Conservation (phyloP, 164 flowering plant species). For the Liquidambar formosana region DNA sequence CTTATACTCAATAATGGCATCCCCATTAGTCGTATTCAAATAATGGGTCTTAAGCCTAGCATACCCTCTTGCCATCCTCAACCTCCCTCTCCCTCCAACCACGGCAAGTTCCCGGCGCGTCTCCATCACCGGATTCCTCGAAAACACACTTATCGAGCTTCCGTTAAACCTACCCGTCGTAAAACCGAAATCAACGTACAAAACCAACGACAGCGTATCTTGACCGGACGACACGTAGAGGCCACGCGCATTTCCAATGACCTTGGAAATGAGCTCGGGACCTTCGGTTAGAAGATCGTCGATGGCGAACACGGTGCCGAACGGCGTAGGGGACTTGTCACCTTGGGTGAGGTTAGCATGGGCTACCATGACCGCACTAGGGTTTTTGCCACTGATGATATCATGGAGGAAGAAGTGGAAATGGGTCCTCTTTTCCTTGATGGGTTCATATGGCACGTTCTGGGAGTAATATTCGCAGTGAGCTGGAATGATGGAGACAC, state of each 20-base stretch:
- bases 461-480: not conserved
- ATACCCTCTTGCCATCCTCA: not conserved
- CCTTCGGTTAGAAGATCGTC: no score
- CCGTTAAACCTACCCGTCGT: not conserved
- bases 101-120: not conserved
- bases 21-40: not conserved
- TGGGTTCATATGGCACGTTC: not conserved
- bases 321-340: no score
- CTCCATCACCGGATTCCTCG: not conserved
- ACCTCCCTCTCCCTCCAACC: no score
- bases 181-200: not conserved
- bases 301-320: no score
- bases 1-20: not conserved
- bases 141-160: conserved; percentile 1
- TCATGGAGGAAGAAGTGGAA: not conserved
- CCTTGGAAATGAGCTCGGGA: no score
- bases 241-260: not conserved
- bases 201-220: not conserved
- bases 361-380: no score
- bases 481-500: no score
- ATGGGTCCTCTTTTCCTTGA: not conserved
- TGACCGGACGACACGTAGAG: not conserved
- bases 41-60: not conserved
- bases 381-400: not conserved
- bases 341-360: no score